Conservation (phyloP, 805 yeast genomes). For the Metschnikowia borealis region DNA sequence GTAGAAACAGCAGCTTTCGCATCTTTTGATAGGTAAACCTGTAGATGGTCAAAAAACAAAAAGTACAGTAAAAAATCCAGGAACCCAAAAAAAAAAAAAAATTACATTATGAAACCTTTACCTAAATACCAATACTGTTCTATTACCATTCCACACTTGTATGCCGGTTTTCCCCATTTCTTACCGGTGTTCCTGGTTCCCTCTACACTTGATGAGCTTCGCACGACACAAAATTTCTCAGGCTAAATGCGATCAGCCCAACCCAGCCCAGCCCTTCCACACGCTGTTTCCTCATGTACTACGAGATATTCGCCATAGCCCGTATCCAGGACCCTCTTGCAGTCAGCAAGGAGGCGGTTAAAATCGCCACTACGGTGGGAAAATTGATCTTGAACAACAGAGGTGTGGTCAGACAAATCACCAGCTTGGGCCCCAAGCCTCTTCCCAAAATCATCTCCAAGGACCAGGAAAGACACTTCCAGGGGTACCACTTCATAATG, state of each 20-base stretch:
- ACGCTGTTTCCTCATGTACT: constrained; percentile 52
- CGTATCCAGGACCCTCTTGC: constrained; percentile 59
- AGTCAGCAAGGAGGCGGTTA: constrained; percentile 37
- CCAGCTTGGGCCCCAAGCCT: constrained; percentile 72
- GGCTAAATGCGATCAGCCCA: background rate
- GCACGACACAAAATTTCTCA: constrained; percentile 11
- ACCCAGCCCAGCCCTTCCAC: too few relatives aligned
- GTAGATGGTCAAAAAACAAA: too few relatives aligned
- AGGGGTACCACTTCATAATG: constrained; percentile 84
- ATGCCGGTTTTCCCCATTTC: too few relatives aligned
- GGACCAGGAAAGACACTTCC: constrained; percentile 85
- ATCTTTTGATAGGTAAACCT: too few relatives aligned
- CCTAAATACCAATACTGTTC: too few relatives aligned
- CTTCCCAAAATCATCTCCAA: constrained; percentile 79
- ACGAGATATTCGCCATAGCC: constrained; percentile 86
- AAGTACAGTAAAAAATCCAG: too few relatives aligned
- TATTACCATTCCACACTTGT: too few relatives aligned
- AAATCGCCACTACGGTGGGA: constrained; percentile 65
- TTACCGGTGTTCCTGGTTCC: too few relatives aligned
- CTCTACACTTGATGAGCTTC: constrained; percentile 2
- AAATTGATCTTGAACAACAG: constrained; percentile 79
- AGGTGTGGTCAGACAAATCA: constrained; percentile 86
- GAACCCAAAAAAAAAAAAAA: too few relatives aligned
- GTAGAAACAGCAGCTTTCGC: too few relatives aligned
- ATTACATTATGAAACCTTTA: too few relatives aligned